Percentiles rank a stretch among this genome's conserved stretches.
These are phyloP conservation scores for Leptographium procerum DNA, from an alignment of 2,329 filamentous ascomycete genomes.

Conservation along the genomic window DNA sequence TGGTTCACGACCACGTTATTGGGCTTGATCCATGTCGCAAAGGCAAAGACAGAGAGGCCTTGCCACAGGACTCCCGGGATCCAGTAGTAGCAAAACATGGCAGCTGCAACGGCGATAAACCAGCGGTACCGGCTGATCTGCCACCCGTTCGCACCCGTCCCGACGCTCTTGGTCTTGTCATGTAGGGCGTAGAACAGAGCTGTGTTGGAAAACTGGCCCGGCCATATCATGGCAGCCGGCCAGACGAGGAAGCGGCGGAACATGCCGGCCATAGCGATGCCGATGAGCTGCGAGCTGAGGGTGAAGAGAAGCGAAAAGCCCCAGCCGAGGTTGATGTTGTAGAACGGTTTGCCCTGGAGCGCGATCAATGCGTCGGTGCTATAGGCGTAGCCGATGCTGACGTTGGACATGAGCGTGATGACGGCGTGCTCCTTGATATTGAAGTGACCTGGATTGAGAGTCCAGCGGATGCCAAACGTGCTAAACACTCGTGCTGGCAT, in stretches of 20 bases:
- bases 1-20: slow-evolving; percentile 20
- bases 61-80: slow-evolving; percentile 37
- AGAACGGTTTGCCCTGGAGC: slow-evolving; percentile 30
- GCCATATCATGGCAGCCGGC: slow-evolving; percentile 41
- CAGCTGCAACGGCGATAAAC: slow-evolving; percentile 29
- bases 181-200: slow-evolving; percentile 37
- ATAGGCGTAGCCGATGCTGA: too few relatives aligned
- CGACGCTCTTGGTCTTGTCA: slow-evolving; percentile 23
- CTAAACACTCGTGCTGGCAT: slow-evolving; percentile 40
- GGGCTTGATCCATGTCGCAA: slow-evolving; percentile 42
- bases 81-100: slow-evolving; percentile 42
- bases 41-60: slow-evolving; percentile 35
- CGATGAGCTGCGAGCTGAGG: slow-evolving; percentile 41
- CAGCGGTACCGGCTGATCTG: slow-evolving; percentile 18
- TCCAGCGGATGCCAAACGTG: slow-evolving; percentile 33
- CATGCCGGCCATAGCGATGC: slow-evolving; percentile 42
- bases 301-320: slow-evolving; percentile 33
- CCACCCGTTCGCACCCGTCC: background rate
- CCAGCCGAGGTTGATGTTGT: slow-evolving; percentile 29
- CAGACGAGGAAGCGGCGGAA: slow-evolving; percentile 39
- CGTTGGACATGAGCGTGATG: slow-evolving; percentile 50
- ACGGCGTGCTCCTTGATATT: slow-evolving; percentile 50
- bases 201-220: slow-evolving; percentile 32
- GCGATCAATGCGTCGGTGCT: slow-evolving; percentile 28
- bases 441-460: slow-evolving; percentile 44